phyloP scores from a whole-genome alignment of 208 protist species.

The Borovskyia barvae region DNA sequence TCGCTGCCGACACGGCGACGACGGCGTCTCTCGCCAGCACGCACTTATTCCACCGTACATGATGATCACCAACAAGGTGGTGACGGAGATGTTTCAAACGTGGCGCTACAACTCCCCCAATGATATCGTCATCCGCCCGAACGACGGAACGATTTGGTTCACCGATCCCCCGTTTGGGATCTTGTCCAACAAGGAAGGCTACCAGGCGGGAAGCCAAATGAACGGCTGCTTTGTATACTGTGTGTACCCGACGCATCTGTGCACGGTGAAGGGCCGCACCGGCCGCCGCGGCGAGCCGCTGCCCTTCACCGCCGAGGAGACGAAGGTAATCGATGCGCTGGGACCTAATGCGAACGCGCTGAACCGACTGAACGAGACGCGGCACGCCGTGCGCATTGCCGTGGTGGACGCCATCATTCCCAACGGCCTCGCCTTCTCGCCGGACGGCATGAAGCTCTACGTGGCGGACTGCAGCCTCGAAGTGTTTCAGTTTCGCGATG shows the following conservation, averaged over 20 bases:
- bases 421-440: conserved; percentile 30
- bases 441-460: conserved; percentile 25
- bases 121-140: conserved; percentile 26
- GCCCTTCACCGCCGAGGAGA: conserved; percentile 14
- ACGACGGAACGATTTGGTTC: conserved; percentile 34
- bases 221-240: conserved; percentile 25
- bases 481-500: conserved; percentile 13
- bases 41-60: conserved; percentile 21
- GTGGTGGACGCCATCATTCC: conserved; percentile 13
- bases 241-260: conserved; percentile 16
- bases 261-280: conserved; percentile 16
- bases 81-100: conserved; percentile 21
- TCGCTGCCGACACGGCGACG: not conserved
- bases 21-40: conserved; percentile 2
- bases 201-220: conserved; percentile 19
- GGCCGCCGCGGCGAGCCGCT: conserved; percentile 15
- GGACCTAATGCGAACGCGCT: conserved; percentile 10
- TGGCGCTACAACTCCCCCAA: conserved; percentile 32
- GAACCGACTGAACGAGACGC: conserved; percentile 14
- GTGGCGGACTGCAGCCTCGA: conserved; percentile 24
- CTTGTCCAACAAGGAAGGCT: conserved; percentile 22
- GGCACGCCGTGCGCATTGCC: conserved; percentile 10
- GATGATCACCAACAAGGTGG: conserved; percentile 26
- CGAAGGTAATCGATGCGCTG: conserved; percentile 4
- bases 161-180: conserved; percentile 30